Percentiles rank a stretch among this genome's conserved stretches.
Evolutionary conservation across 805 yeast species (phyloP).

Genomic region (Saturnispora sekii): DNA sequence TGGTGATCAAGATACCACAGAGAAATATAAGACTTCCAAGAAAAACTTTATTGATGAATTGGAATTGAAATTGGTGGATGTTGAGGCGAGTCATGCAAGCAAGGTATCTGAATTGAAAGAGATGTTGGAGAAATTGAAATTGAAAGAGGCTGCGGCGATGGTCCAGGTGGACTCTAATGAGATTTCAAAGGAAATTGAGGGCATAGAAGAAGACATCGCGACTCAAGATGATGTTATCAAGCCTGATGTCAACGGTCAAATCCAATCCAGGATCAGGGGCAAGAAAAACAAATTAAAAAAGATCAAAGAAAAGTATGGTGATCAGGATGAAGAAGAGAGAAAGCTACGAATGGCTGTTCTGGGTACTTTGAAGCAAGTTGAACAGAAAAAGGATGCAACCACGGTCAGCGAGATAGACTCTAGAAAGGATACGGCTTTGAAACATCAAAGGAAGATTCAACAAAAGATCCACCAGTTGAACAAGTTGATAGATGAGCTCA

Average conservation of each 20-base stretch:
- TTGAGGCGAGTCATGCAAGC: slow-evolving; percentile 17
- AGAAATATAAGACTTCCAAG: slow-evolving; percentile 24
- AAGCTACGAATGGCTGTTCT: slow-evolving; percentile 63
- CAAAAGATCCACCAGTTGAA: slow-evolving; percentile 24
- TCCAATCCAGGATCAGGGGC: slow-evolving; percentile 55
- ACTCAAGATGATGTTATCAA: slow-evolving; percentile 2
- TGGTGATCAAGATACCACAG: slow-evolving; percentile 44
- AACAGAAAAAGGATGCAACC: slow-evolving; percentile 15
- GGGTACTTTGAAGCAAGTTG: slow-evolving; percentile 66
- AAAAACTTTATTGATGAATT: slow-evolving; percentile 21
- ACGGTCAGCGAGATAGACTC: slow-evolving; percentile 7
- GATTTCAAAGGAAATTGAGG: not conserved
- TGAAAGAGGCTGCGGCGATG: slow-evolving; percentile 9
- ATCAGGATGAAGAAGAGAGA: slow-evolving; percentile 88
- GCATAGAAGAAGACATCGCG: not conserved
- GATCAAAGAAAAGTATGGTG: slow-evolving; percentile 72
- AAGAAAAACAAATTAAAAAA: slow-evolving; percentile 78
- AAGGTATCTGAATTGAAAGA: slow-evolving; percentile 24
- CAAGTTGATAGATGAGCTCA: slow-evolving; percentile 25
- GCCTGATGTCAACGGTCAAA: slow-evolving; percentile 17
- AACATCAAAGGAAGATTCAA: slow-evolving; percentile 20
- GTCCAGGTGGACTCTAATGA: not conserved
- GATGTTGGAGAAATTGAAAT: slow-evolving; percentile 23
- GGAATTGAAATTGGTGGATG: slow-evolving; percentile 23
- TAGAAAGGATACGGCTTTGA: slow-evolving; percentile 11